Evolutionary conservation across 1,284 basidiomycete genomes (phyloP).

Genomic region (Leccinum fallax): DNA sequence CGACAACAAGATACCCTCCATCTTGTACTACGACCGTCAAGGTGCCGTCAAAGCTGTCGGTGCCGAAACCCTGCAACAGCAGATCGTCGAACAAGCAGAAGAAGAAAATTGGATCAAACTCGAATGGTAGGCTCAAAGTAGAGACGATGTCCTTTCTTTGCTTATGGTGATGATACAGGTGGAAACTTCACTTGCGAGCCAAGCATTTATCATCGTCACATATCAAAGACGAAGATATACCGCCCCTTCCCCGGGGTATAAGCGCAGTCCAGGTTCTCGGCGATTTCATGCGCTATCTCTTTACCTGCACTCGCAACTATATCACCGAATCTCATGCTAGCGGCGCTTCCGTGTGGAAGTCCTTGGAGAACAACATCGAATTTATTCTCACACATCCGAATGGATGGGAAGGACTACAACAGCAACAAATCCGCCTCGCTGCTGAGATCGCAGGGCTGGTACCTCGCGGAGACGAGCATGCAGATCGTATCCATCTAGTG

Average conservation of each 20-base stretch:
- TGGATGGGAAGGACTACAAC: constrained; percentile 47
- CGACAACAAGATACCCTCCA: constrained; percentile 56
- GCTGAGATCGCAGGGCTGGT: constrained; percentile 34
- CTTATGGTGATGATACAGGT: constrained; percentile 41
- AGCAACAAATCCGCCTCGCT: constrained; percentile 39
- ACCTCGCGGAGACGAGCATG: constrained; percentile 26
- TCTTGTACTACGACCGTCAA: constrained; percentile 53
- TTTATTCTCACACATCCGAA: constrained; percentile 46
- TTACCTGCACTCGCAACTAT: constrained; percentile 44
- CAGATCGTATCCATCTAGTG: constrained; percentile 43
- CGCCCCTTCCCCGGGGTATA: constrained; percentile 48
- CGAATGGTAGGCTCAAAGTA: constrained; percentile 44
- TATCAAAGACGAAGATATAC: constrained; percentile 36
- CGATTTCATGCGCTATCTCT: constrained; percentile 55
- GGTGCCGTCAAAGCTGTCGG: constrained; percentile 49
- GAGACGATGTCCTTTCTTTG: background rate
- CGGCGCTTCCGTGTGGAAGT: constrained; percentile 41
- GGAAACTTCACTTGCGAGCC: constrained; percentile 57
- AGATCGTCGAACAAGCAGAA: constrained; percentile 43
- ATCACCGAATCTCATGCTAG: constrained; percentile 50
- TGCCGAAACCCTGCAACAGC: constrained; percentile 47
- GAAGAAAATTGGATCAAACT: constrained; percentile 48
- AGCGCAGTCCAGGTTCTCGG: constrained; percentile 47
- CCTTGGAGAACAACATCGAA: constrained; percentile 36
- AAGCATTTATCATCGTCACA: constrained; percentile 29